Percentiles rank a stretch among this genome's conserved stretches.
phyloP scores from a whole-genome alignment of 2,329 filamentous ascomycete species.

The Alternaria sp. region DNA sequence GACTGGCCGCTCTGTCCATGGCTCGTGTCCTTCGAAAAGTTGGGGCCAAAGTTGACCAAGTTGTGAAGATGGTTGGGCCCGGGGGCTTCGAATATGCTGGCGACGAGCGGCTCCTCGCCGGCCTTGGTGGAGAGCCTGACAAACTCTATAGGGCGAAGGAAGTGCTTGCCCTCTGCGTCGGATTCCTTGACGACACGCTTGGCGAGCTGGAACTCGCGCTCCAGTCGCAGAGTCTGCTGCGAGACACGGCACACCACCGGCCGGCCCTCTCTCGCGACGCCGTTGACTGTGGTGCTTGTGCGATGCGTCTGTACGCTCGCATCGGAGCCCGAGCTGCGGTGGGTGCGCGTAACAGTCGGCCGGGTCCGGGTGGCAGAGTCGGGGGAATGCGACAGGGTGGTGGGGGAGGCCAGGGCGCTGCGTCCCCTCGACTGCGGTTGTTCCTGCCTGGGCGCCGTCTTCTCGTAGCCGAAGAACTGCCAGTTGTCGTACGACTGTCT shows the following conservation, averaged over 20 bases:
- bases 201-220: conserved; percentile 85
- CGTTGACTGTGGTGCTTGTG: conserved; percentile 60
- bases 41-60: conserved; percentile 78
- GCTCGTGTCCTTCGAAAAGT: conserved; percentile 50
- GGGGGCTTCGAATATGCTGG: conserved; percentile 81
- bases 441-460: conserved; percentile 23
- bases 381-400: conserved; percentile 41
- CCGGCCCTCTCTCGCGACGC: conserved; percentile 51
- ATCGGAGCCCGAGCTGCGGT: conserved; percentile 50
- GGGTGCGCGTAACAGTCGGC: conserved; percentile 38
- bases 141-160: conserved; percentile 81
- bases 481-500: conserved; percentile 83
- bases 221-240: conserved; percentile 80
- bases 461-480: conserved; percentile 61
- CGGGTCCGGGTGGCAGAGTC: conserved; percentile 35
- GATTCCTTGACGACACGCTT: conserved; percentile 74
- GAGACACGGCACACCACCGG: conserved; percentile 84
- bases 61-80: conserved; percentile 76
- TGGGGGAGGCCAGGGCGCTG: conserved; percentile 36
- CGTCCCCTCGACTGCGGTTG: conserved; percentile 39
- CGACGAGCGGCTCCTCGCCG: conserved; percentile 77
- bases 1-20: conserved; percentile 30
- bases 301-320: conserved; percentile 56
- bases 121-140: conserved; percentile 73
- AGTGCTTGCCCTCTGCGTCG: conserved; percentile 77